Conservation (phyloP, 2,329 filamentous ascomycete genomes). For the Fusarium camptoceras region DNA sequence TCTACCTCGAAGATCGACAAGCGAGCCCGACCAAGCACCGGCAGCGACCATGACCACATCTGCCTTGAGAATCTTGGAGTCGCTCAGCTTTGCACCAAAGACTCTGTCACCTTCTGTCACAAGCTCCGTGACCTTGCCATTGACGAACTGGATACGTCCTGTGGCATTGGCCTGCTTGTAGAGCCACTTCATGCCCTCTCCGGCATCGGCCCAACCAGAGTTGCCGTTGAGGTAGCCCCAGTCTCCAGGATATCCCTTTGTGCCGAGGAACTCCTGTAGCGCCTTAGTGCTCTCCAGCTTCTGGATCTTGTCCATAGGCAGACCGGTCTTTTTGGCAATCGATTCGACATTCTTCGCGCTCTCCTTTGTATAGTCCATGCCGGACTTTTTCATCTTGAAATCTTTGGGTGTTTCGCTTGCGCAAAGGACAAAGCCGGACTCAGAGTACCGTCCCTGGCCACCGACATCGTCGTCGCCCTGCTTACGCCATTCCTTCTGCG, state of each 20-base stretch:
- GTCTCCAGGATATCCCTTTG: constrained; percentile 65
- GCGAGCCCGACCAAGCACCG: constrained; percentile 84
- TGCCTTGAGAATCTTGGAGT: constrained; percentile 60
- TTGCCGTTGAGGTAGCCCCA: constrained; percentile 80
- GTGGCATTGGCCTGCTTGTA: constrained; percentile 65
- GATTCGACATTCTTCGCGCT: constrained; percentile 71
- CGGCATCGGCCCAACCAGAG: constrained; percentile 86
- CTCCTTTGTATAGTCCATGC: constrained; percentile 68
- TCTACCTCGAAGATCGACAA: constrained; percentile 82
- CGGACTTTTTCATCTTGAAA: constrained; percentile 54
- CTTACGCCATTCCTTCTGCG: constrained; percentile 77
- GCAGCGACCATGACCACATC: constrained; percentile 84
- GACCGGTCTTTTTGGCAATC: constrained; percentile 56
- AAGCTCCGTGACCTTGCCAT: constrained; percentile 61
- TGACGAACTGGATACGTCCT: constrained; percentile 67
- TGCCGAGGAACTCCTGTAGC: constrained; percentile 60
- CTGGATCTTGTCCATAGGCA: constrained; percentile 55
- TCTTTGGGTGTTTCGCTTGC: constrained; percentile 59
- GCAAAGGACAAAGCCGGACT: constrained; percentile 75
- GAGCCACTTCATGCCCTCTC: constrained; percentile 74
- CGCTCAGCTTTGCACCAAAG: constrained; percentile 64
- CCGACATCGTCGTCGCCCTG: constrained; percentile 66
- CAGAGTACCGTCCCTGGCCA: constrained; percentile 74
- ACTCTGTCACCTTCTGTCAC: constrained; percentile 55
- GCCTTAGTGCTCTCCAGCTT: constrained; percentile 59